Conservation (phyloP, 768 basidiomycete genomes). For the Ramaria rubella region DNA sequence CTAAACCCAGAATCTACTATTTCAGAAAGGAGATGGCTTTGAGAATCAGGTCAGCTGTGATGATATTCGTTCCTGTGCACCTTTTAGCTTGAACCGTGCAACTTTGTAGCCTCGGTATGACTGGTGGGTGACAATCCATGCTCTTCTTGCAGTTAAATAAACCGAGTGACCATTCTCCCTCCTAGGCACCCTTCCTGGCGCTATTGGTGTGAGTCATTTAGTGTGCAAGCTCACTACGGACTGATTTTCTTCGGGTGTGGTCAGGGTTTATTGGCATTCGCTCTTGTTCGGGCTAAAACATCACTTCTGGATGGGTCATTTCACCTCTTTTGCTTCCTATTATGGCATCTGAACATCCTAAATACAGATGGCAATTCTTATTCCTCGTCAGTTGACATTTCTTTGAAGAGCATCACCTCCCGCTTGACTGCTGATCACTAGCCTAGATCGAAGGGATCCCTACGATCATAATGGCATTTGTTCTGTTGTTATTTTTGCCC, state of each 20-base stretch:
- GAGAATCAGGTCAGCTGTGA: conserved; percentile 40
- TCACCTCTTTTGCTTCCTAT: background rate
- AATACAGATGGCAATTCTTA: conserved; percentile 49
- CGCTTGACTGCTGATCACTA: background rate
- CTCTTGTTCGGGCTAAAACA: conserved; percentile 46
- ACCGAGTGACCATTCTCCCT: background rate
- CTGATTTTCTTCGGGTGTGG: background rate
- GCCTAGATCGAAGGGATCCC: conserved; percentile 50
- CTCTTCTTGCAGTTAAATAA: no score
- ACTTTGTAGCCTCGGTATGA: conserved; percentile 44
- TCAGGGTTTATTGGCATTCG: conserved; percentile 51
- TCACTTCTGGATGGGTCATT: conserved; percentile 35
- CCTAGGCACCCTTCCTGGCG: conserved; percentile 40
- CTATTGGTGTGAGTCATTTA: conserved; percentile 37
- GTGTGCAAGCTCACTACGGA: background rate
- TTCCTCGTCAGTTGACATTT: conserved; percentile 36
- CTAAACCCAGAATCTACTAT: background rate
- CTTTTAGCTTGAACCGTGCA: background rate
- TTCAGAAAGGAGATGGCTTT: conserved; percentile 43
- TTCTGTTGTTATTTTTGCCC: conserved; percentile 44
- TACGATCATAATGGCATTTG: conserved; percentile 44
- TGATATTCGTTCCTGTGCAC: background rate
- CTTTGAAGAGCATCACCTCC: background rate
- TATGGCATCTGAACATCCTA: background rate
- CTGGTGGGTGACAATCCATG: no score